These are phyloP conservation scores for Calonectria pauciramosa DNA, from an alignment of 2,329 filamentous ascomycete species.

Conservation along the genomic window DNA sequence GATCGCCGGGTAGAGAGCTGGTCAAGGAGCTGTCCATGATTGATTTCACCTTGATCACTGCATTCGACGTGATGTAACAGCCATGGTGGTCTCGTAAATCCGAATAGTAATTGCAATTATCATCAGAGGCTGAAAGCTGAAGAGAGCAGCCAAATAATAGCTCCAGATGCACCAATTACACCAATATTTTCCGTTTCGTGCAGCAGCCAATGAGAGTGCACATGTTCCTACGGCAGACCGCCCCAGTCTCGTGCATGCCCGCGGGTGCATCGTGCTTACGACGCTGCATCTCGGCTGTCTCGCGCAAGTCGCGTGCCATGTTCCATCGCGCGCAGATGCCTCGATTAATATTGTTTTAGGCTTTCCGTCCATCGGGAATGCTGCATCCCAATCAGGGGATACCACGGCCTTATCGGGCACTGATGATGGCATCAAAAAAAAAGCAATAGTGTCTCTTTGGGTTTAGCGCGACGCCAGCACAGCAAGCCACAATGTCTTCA, in stretches of 20 bases:
- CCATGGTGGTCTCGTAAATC: no score
- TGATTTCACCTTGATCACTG: no score
- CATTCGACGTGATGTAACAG: no score
- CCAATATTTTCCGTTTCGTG: background rate
- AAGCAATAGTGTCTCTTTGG: background rate
- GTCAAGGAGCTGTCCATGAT: no score
- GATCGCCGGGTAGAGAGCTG: no score
- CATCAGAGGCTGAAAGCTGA: background rate
- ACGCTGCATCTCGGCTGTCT: background rate
- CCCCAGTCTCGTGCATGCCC: background rate
- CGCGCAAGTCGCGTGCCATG: background rate
- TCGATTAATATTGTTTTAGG: background rate
- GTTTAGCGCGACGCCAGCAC: background rate
- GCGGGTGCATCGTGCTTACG: background rate
- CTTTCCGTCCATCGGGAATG: background rate
- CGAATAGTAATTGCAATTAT: no score
- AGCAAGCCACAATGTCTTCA: conserved; percentile 8
- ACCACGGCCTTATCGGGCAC: background rate
- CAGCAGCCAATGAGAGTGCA: background rate
- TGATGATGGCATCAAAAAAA: background rate
- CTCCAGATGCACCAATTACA: background rate
- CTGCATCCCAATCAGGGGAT: background rate
- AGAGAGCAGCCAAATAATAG: background rate
- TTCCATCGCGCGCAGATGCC: background rate
- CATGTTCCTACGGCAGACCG: background rate